Conservation (phyloP, 768 basidiomycete genomes). For the Boletellus emodensis region DNA sequence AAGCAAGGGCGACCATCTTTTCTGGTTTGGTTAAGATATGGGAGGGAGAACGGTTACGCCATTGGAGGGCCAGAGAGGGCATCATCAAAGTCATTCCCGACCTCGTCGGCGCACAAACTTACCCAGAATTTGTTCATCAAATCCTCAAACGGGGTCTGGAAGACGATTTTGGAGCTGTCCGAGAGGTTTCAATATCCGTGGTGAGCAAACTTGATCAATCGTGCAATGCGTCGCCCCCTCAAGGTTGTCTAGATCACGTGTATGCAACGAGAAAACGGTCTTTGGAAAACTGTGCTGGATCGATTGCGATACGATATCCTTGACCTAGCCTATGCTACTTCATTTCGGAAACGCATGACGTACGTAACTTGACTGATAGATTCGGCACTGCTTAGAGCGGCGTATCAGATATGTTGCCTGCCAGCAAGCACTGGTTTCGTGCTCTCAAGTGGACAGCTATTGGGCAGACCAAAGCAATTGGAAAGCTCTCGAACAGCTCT, state of each 20-base stretch:
- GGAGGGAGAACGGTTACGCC: conserved; percentile 54
- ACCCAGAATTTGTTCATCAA: conserved; percentile 44
- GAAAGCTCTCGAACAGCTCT: conserved; percentile 50
- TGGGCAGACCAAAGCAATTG: conserved; percentile 44
- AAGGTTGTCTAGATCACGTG: conserved; percentile 42
- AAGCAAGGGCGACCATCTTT: conserved; percentile 45
- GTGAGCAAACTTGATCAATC: conserved; percentile 41
- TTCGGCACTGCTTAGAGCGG: conserved; percentile 15
- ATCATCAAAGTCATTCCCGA: conserved; percentile 53
- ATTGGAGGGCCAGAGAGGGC: conserved; percentile 81
- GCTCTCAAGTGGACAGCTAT: conserved; percentile 34
- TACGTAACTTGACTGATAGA: conserved; percentile 35
- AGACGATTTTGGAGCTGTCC: conserved; percentile 80
- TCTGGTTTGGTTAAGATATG: conserved; percentile 49
- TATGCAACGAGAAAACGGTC: conserved; percentile 40
- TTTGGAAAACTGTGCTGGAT: conserved; percentile 33
- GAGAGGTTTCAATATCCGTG: conserved; percentile 64
- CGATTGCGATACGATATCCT: conserved; percentile 41
- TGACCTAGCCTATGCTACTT: conserved; percentile 42
- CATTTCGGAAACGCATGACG: conserved; percentile 68
- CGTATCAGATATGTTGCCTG: conserved; percentile 66
- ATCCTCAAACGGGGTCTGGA: conserved; percentile 61
- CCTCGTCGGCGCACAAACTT: conserved; percentile 43
- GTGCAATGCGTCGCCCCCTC: conserved; percentile 2
- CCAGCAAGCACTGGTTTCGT: conserved; percentile 52